Percentiles rank a stretch among this genome's conserved stretches.
Evolutionary conservation across 139 green algal genomes (phyloP).

Genomic region (Bryopsis sp.): DNA sequence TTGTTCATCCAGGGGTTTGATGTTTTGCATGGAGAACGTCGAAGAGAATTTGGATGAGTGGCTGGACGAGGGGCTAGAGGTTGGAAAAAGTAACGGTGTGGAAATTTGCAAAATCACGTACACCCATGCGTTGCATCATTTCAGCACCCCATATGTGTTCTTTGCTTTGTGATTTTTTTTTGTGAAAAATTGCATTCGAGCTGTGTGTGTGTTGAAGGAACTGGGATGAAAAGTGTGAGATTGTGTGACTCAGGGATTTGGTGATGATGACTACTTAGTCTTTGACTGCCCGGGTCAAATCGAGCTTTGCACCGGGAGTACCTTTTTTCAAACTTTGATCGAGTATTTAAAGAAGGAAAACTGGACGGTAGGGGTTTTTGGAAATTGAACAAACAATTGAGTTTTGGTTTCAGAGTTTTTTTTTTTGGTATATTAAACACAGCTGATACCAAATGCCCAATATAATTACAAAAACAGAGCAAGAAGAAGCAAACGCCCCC

Average conservation of each 20-base stretch:
- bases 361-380: constrained; percentile 37
- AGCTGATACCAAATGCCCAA: too few species aligned
- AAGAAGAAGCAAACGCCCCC: too few species aligned
- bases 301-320: constrained; percentile 93
- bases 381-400: too few species aligned
- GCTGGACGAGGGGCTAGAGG: constrained; percentile 79
- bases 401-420: too few species aligned
- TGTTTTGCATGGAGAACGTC: constrained; percentile 99
- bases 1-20: constrained; percentile 59
- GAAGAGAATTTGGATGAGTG: constrained; percentile 95
- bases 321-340: constrained; percentile 76
- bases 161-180: too few species aligned
- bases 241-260: constrained; percentile 44
- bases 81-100: constrained; percentile 16
- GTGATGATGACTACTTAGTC: constrained; percentile 96
- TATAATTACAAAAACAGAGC: too few species aligned
- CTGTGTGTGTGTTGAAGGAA: too few species aligned
- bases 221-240: too few species aligned
- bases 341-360: constrained; percentile 65
- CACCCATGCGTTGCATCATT: constrained; percentile 4
- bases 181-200: too few species aligned
- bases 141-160: background rate
- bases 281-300: constrained; percentile 97
- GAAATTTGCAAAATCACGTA: background rate
- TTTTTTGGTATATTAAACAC: too few species aligned